Percentiles rank a stretch among this genome's conserved stretches.
Evolutionary conservation across 2,329 filamentous ascomycete species (phyloP).

Genomic region (Fusarium goolgardi): DNA sequence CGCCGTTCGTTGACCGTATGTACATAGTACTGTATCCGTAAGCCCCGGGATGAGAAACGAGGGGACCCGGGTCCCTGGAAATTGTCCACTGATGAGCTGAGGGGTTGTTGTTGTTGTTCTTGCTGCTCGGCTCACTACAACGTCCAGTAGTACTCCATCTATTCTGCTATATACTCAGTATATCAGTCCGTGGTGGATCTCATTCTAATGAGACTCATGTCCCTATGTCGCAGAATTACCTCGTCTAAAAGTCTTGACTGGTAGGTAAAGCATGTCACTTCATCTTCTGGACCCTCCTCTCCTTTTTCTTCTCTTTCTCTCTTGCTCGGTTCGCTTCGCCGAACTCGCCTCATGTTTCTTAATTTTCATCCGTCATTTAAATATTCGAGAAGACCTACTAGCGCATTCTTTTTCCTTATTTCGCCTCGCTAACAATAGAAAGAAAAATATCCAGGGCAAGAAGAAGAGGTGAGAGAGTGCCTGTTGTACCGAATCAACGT

Average conservation of each 20-base stretch:
- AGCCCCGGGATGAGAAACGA: slow-evolving; percentile 22
- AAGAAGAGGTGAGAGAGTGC: slow-evolving; percentile 1
- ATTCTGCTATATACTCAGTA: neutral
- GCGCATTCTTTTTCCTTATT: slow-evolving; percentile 16
- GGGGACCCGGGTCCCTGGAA: slow-evolving; percentile 44
- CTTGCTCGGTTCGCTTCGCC: slow-evolving; percentile 3
- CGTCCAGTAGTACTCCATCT: neutral
- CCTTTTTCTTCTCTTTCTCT: slow-evolving; percentile 15
- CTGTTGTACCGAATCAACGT: neutral
- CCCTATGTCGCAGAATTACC: slow-evolving; percentile 4
- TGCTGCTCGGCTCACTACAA: neutral
- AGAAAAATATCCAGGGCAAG: neutral
- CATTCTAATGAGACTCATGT: slow-evolving; percentile 19
- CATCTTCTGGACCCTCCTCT: slow-evolving; percentile 18
- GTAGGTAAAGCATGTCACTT: slow-evolving; percentile 12
- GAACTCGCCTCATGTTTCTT: neutral
- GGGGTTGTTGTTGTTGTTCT: slow-evolving; percentile 14
- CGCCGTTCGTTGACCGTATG: slow-evolving; percentile 29
- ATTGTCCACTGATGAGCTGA: slow-evolving; percentile 38
- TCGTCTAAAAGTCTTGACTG: slow-evolving; percentile 5
- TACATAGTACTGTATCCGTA: slow-evolving; percentile 3
- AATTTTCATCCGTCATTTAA: slow-evolving; percentile 5
- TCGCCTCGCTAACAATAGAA: slow-evolving; percentile 18
- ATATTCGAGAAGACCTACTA: slow-evolving; percentile 33
- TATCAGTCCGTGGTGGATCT: slow-evolving; percentile 18